Conservation (phyloP, 2,329 filamentous ascomycete species). For the Colletotrichum navitas region DNA sequence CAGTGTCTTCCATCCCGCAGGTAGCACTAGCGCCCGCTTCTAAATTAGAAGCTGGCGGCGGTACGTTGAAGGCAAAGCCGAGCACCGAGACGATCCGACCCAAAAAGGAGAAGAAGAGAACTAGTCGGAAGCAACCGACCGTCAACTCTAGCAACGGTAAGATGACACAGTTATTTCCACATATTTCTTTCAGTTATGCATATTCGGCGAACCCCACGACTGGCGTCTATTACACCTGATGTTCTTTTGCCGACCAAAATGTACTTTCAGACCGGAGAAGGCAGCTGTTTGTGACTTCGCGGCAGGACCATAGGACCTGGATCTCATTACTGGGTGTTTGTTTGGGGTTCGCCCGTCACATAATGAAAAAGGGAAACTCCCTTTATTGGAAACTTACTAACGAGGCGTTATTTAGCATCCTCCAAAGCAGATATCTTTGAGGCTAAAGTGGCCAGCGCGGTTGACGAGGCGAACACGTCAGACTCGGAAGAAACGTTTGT, state of each 20-base stretch:
- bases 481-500: constrained; percentile 99
- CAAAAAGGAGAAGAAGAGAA: constrained; percentile 91
- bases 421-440: constrained; percentile 99
- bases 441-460: constrained; percentile 93
- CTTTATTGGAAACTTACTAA: constrained; percentile 60
- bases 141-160: constrained; percentile 81
- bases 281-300: constrained; percentile 48
- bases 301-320: constrained; percentile 43
- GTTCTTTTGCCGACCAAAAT: constrained; percentile 53
- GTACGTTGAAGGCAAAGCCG: constrained; percentile 85
- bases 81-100: constrained; percentile 97
- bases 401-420: constrained; percentile 71
- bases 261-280: constrained; percentile 51
- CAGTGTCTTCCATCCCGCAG: constrained; percentile 90
- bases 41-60: constrained; percentile 73
- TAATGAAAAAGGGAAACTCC: constrained; percentile 49
- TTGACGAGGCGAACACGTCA: constrained; percentile 95
- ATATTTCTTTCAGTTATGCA: constrained; percentile 48
- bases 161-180: constrained; percentile 51
- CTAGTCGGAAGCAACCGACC: constrained; percentile 78
- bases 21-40: constrained; percentile 76
- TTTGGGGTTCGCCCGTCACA: constrained; percentile 14
- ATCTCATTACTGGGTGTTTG: background rate
- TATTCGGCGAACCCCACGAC: constrained; percentile 57
- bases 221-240: constrained; percentile 50